phyloP scores from a whole-genome alignment of 306 rosid genomes.

The Vigna nakashimae region DNA sequence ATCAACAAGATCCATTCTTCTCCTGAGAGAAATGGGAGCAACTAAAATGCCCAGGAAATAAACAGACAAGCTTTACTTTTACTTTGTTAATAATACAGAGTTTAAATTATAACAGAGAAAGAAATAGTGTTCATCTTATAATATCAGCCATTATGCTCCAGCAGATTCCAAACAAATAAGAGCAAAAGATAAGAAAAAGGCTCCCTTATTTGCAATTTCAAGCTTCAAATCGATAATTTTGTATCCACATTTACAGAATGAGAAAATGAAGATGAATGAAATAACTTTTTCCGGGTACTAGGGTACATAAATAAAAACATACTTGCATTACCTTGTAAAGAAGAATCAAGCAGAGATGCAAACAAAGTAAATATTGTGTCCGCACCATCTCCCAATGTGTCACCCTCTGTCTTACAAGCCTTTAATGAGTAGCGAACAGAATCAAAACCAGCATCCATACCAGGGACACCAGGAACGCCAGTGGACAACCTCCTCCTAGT shows the following conservation, averaged over 20 bases:
- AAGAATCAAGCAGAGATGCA: constrained; percentile 87
- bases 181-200: background rate
- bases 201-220: constrained; percentile 27
- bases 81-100: background rate
- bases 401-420: constrained; percentile 75
- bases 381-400: constrained; percentile 64
- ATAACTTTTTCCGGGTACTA: constrained; percentile 7
- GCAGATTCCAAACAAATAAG: constrained; percentile 28
- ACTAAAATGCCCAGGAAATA: constrained; percentile 37
- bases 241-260: constrained; percentile 32
- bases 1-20: constrained; percentile 10
- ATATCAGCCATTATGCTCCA: constrained; percentile 29
- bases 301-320: constrained; percentile 35
- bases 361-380: constrained; percentile 70
- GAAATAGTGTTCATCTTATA: constrained; percentile 9
- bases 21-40: background rate
- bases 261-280: constrained; percentile 19
- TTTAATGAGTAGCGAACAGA: constrained; percentile 66
- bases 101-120: constrained; percentile 6
- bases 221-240: constrained; percentile 17
- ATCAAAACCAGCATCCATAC: constrained; percentile 58
- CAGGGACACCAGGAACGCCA: constrained; percentile 60
- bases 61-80: background rate
- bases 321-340: constrained; percentile 73
- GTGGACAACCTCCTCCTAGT: constrained; percentile 61